Base-by-base conservation (phyloP, 1,284 basidiomycete species). In the Naganishia albida region DNA sequence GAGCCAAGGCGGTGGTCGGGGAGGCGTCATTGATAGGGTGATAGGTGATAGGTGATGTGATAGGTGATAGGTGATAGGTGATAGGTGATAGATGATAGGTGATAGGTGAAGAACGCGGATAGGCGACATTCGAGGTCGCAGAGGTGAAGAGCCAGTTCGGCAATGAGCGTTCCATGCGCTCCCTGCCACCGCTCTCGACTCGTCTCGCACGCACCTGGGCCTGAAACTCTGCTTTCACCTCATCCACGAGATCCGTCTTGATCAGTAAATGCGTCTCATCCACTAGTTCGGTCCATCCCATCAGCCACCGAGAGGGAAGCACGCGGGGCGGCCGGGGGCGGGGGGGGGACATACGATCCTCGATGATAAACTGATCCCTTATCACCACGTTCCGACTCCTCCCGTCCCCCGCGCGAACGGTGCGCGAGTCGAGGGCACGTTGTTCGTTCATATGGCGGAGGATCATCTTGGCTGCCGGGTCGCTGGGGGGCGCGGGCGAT, bases 371-470 rank as follows among this genome's bases (percentile, higher is more conserved):
- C 23, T 60, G 57, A 34, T 60, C 48, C 46, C 57, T 49, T 12
- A 60, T 60, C 20, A 60, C 57, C 1, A 60, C 57, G 34, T 60
- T 60, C 28, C 57, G 49, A 26, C 57, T 60, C 10, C 57, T n/a
- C 39, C 57, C 57, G n/a, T 60, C 57, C 7, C 57, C 57, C 6
- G 57, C 57, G 25, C 57, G 38, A 20, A 60, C 46, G 2, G 30
- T 39, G 10, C 57, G 28, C 20, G 57, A 60, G n/a, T 60, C 57
- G 28, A 60, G 38, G 10, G 57, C 57, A 42, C 57, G 57, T 60
- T 60, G 57, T 25, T 60, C 57, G 46, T 60, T 60, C 57, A 60
- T 60, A 15, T 60, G 57, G 34, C 57, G 57, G 30, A 60, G 46
- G 23, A 60, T 60, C 57, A 60, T 60, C 44, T 60, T 60, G 6